phyloP scores from a whole-genome alignment of 78 protist genomes.

The Dictyostelium discoideum region dicty_2.7 NC_007088.5:7704501-7705000 shows the following conservation, averaged over 20 bases:
- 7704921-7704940: conserved; percentile 3
- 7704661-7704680: background rate
- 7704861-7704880: conserved; percentile 11
- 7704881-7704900: background rate
- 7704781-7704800: background rate
- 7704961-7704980: conserved; percentile 11
- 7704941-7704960: conserved; percentile 42
- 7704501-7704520: conserved; percentile 2
- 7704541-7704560: conserved; percentile 31
- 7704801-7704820: conserved; percentile 2
- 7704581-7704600: background rate
- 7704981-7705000: conserved; percentile 47
- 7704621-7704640: background rate
- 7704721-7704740: background rate
- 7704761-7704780: background rate
- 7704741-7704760: background rate
- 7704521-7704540: background rate
- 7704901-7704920: background rate
- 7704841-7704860: background rate
- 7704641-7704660: background rate
- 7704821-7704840: conserved; percentile 28
- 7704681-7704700: conserved; percentile 11
- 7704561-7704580: background rate
- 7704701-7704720: background rate
- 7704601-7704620: background rate